These are phyloP conservation scores for Blastobotrys ciferrii DNA, from an alignment of 1,139 yeast species.

Conservation along the genomic window DNA sequence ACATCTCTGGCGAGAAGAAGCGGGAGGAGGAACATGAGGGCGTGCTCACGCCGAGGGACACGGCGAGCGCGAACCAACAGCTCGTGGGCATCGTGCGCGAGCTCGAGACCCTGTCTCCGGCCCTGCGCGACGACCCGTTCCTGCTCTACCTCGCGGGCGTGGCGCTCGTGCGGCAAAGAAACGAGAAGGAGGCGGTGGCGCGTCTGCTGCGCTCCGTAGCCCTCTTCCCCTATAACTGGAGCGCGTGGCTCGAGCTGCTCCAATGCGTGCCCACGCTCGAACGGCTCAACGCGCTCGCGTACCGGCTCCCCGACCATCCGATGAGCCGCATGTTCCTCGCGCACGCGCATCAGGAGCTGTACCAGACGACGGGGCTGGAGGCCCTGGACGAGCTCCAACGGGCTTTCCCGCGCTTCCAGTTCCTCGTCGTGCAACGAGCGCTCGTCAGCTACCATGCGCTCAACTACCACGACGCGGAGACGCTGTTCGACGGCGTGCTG, in stretches of 20 bases:
- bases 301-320: constrained; percentile 32
- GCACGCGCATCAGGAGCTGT: constrained; percentile 74
- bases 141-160: constrained; percentile 64
- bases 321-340: constrained; percentile 64
- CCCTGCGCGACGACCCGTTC: constrained; percentile 49
- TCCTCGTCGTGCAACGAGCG: constrained; percentile 77
- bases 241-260: constrained; percentile 85
- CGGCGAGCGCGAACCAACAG: constrained; percentile 36
- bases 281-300: constrained; percentile 37
- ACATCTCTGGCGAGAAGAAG: constrained; percentile 71
- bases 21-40: constrained; percentile 75
- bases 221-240: constrained; percentile 84
- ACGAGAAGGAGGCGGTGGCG: constrained; percentile 56
- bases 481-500: constrained; percentile 71
- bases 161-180: constrained; percentile 61
- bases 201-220: constrained; percentile 57
- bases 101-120: constrained; percentile 27
- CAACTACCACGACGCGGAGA: constrained; percentile 78
- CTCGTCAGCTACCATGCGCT: constrained; percentile 74
- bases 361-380: constrained; percentile 39
- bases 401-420: constrained; percentile 69
- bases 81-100: constrained; percentile 36
- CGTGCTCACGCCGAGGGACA: constrained; percentile 48
- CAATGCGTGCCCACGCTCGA: constrained; percentile 63
- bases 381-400: constrained; percentile 42